A percentile compares a stretch with the other conserved stretches of the same genome.
These are phyloP conservation scores for Acephala macrosclerotiorum DNA, from an alignment of 2,329 filamentous ascomycete genomes.

Conservation along the genomic window DNA sequence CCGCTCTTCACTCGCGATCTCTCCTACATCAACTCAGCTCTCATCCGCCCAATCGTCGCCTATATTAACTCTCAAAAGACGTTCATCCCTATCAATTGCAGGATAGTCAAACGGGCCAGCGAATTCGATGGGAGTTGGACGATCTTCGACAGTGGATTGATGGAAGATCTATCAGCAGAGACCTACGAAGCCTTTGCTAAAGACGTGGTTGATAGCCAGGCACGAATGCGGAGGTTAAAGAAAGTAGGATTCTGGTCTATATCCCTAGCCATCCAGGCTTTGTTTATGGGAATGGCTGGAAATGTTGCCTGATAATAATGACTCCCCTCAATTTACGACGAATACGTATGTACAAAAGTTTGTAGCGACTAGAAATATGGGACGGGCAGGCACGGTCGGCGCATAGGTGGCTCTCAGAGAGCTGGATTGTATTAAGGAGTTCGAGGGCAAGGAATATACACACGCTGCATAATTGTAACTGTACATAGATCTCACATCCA, in stretches of 20 bases:
- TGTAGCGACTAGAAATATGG: conserved; percentile 17
- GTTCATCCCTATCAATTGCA: conserved; percentile 94
- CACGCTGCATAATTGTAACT: conserved; percentile 2
- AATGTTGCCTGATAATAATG: conserved; percentile 63
- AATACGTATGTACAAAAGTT: conserved; percentile 35
- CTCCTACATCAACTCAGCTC: conserved; percentile 94
- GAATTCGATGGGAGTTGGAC: conserved; percentile 98
- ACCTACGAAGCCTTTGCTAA: conserved; percentile 93
- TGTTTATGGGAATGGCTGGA: conserved; percentile 94
- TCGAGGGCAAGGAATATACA: neutral
- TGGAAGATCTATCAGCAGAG: conserved; percentile 93
- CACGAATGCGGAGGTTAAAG: conserved; percentile 84
- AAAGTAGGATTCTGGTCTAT: conserved; percentile 98
- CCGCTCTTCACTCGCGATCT: conserved; percentile 92
- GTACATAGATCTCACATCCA: neutral
- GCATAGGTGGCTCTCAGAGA: neutral
- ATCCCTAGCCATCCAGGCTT: conserved; percentile 87
- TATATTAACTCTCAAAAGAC: conserved; percentile 97
- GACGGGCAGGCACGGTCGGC: conserved; percentile 10
- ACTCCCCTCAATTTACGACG: conserved; percentile 29
- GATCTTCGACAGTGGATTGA: conserved; percentile 88
- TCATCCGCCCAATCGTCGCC: conserved; percentile 94
- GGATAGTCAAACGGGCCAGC: conserved; percentile 85
- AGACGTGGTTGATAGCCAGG: conserved; percentile 89
- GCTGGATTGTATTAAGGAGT: conserved; percentile 10